A percentile compares a stretch with the other conserved stretches of the same genome.
Evolutionary conservation across 768 basidiomycete species (phyloP).

Genomic region (Jaapia argillacea): DNA sequence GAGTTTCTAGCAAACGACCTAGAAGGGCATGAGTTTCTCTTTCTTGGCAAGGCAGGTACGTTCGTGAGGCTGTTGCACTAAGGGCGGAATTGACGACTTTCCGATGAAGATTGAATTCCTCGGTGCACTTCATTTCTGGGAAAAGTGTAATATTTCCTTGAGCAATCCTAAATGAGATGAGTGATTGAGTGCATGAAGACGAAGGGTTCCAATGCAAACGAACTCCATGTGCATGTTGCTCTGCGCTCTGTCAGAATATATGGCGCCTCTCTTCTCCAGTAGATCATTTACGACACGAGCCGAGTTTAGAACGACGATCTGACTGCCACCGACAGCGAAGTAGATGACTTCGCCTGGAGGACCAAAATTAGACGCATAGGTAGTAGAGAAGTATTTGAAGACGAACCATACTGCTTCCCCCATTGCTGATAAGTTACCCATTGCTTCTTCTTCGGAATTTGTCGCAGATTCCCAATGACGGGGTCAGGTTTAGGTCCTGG

Average conservation of each 20-base stretch:
- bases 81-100: neutral
- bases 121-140: neutral
- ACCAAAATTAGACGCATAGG: too few species aligned
- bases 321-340: neutral
- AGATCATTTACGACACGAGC: neutral
- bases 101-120: neutral
- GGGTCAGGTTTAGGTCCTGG: neutral
- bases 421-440: neutral
- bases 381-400: too few species aligned
- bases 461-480: neutral
- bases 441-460: neutral
- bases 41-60: neutral
- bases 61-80: neutral
- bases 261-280: neutral
- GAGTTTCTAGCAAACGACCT: neutral
- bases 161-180: neutral
- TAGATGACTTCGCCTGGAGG: neutral
- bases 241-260: neutral
- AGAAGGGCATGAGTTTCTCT: neutral
- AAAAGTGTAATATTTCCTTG: neutral
- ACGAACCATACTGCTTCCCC: neutral
- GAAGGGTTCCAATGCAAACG: neutral
- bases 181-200: neutral
- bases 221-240: neutral
- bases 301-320: neutral